Evolutionary conservation across 768 basidiomycete genomes (phyloP).

Genomic region (Amanita thiersii): DNA sequence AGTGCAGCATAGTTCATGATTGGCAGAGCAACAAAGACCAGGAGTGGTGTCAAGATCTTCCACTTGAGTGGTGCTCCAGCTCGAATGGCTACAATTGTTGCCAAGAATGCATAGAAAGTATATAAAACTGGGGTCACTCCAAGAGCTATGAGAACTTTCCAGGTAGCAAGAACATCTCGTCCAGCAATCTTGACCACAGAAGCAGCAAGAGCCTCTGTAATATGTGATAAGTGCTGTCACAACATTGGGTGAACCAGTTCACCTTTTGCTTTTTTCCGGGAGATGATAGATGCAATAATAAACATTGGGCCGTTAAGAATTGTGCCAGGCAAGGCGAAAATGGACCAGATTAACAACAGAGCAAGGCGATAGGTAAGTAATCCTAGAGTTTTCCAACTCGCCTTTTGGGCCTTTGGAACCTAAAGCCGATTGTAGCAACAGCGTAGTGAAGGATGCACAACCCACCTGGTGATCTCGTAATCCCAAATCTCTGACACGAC

Average conservation of each 20-base stretch:
- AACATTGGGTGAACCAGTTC: not conserved
- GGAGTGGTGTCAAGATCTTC: conserved; percentile 68
- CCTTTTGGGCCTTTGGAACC: conserved; percentile 84
- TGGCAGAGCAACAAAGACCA: conserved; percentile 68
- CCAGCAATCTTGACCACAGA: conserved; percentile 93
- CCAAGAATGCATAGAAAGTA: conserved; percentile 71
- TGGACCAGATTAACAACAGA: conserved; percentile 73
- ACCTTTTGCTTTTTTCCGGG: conserved; percentile 88
- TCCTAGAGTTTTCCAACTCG: conserved; percentile 80
- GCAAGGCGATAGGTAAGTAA: conserved; percentile 76
- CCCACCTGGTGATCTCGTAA: conserved; percentile 87
- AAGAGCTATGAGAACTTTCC: conserved; percentile 93
- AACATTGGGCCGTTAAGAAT: conserved; percentile 92
- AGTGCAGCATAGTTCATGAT: conserved; percentile 89
- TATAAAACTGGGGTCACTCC: conserved; percentile 88
- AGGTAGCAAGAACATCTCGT: conserved; percentile 94
- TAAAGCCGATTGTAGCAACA: conserved; percentile 17
- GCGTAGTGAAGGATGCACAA: not conserved
- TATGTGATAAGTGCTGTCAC: not conserved
- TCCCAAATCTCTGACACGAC: conserved; percentile 79
- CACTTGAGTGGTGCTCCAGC: conserved; percentile 55
- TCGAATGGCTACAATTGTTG: conserved; percentile 63
- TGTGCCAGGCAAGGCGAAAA: conserved; percentile 83
- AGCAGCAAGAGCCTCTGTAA: conserved; percentile 86
- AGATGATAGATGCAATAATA: conserved; percentile 80